These are phyloP conservation scores for Zizania palustris DNA, from an alignment of 202 grass and related monocot species.

Conservation along the genomic window DNA sequence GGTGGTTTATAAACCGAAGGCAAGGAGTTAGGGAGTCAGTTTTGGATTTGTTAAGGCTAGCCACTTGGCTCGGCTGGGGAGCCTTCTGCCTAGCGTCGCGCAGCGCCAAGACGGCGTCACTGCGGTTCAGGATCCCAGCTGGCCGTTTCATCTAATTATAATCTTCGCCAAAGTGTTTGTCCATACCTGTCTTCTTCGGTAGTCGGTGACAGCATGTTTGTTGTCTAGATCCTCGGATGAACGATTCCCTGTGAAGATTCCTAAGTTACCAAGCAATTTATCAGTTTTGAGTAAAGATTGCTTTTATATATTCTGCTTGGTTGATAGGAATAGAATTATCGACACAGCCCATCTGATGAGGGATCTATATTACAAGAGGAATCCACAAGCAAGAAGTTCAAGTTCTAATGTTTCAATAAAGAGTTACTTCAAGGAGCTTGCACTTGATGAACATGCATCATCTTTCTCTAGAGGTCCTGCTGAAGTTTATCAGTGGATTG, in stretches of 20 bases:
- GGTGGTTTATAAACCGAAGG: too few relatives aligned
- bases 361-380: constrained; percentile 83
- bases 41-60: too few relatives aligned
- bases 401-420: constrained; percentile 48
- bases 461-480: constrained; percentile 49
- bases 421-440: constrained; percentile 62
- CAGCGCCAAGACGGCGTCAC: too few relatives aligned
- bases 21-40: too few relatives aligned
- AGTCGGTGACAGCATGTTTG: too few relatives aligned
- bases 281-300: neutral
- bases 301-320: constrained; percentile 24
- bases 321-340: constrained; percentile 67
- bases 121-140: too few relatives aligned
- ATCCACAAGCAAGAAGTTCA: constrained; percentile 52
- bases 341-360: constrained; percentile 60
- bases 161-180: too few relatives aligned
- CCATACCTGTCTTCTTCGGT: too few relatives aligned
- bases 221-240: neutral
- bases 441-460: constrained; percentile 67
- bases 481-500: constrained; percentile 77
- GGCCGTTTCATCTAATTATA: too few relatives aligned
- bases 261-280: neutral
- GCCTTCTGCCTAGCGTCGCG: too few relatives aligned
- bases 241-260: neutral
- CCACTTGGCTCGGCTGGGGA: too few relatives aligned